These are phyloP conservation scores for Buxus sempervirens DNA, from an alignment of 164 flowering plant genomes.

Conservation along the genomic window DNA sequence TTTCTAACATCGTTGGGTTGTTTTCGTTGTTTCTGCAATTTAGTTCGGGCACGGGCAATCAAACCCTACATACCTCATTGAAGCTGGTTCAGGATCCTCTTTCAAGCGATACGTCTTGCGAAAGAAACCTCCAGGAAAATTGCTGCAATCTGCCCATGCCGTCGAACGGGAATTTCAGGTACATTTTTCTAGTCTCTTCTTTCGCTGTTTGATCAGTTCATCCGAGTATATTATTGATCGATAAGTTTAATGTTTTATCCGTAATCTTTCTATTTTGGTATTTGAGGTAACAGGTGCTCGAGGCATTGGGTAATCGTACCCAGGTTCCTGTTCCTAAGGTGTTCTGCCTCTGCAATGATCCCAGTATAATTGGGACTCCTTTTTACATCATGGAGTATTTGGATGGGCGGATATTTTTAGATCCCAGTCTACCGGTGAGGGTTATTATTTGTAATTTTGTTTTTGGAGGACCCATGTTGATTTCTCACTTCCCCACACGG, in stretches of 20 bases:
- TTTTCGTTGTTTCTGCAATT: constrained; percentile 5
- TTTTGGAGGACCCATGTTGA: background rate
- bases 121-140: constrained; percentile 86
- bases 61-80: constrained; percentile 82
- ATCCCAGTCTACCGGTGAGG: constrained; percentile 72
- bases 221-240: background rate
- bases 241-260: background rate
- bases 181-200: background rate
- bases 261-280: background rate
- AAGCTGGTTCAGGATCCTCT: constrained; percentile 37
- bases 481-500: background rate
- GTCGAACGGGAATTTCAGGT: constrained; percentile 93
- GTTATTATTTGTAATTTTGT: background rate
- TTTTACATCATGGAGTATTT: constrained; percentile 95
- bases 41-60: constrained; percentile 99
- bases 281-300: constrained; percentile 54
- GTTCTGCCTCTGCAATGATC: constrained; percentile 80
- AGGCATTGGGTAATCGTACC: constrained; percentile 66
- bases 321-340: constrained; percentile 85
- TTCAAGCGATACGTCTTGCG: constrained; percentile 74
- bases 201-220: no score
- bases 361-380: constrained; percentile 75
- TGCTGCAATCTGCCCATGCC: constrained; percentile 89
- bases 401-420: constrained; percentile 82
- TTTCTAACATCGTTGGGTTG: no score